Evolutionary conservation across 176 grass and related monocot species (phyloP).

Genomic region (Juncus inflexus): DNA sequence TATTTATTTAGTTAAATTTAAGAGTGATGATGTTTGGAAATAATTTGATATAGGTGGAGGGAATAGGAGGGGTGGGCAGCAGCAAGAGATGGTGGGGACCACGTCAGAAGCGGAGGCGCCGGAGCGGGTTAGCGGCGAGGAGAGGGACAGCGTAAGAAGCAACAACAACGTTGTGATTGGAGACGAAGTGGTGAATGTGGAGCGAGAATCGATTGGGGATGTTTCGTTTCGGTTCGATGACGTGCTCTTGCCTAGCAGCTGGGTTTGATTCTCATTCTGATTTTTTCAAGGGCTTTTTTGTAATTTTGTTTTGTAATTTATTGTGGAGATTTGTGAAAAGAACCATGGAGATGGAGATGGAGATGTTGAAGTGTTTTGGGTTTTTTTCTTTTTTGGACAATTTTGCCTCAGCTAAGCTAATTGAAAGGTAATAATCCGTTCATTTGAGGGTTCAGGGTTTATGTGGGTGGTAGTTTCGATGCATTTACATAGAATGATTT

Average conservation of each 20-base stretch:
- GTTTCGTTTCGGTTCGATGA: constrained; percentile 61
- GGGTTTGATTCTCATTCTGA: constrained; percentile 42
- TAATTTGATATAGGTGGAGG: not conserved
- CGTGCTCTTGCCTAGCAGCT: constrained; percentile 43
- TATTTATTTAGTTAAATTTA: too few relatives aligned
- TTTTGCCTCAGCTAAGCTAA: too few relatives aligned
- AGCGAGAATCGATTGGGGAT: constrained; percentile 43
- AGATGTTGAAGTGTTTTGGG: too few relatives aligned
- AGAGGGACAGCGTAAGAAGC: not conserved
- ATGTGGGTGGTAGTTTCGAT: too few relatives aligned
- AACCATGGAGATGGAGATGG: too few relatives aligned
- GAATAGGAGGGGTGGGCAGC: not conserved
- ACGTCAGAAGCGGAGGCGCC: constrained; percentile 13
- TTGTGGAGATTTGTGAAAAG: too few relatives aligned
- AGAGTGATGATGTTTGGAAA: too few relatives aligned
- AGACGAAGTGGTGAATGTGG: constrained; percentile 18
- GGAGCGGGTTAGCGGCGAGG: constrained; percentile 6
- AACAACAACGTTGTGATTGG: not conserved
- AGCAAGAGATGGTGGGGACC: not conserved
- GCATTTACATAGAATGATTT: too few relatives aligned
- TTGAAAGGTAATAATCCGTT: too few relatives aligned
- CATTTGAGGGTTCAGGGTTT: too few relatives aligned
- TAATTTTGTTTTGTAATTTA: constrained; percentile 3
- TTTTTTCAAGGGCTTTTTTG: constrained; percentile 4
- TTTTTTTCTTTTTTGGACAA: too few relatives aligned